These are phyloP conservation scores for Syncephalastrum contaminatum DNA, from an alignment of 371 early-diverging fungal species.

Conservation along the genomic window DNA sequence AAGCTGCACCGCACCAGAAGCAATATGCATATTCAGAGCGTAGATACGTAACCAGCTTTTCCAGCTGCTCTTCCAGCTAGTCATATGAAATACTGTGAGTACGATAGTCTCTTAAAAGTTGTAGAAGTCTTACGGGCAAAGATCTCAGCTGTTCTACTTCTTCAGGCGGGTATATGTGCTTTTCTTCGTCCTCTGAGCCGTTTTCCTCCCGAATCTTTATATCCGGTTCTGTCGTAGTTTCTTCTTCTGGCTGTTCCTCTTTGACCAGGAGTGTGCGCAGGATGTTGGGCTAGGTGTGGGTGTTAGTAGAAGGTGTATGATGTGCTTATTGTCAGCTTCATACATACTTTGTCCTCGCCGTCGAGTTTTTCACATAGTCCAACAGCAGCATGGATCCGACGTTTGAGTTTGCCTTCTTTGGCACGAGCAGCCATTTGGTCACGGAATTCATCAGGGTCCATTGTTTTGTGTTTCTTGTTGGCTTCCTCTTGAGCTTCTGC, in stretches of 20 bases:
- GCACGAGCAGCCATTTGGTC: slow-evolving; percentile 28
- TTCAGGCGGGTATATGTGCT: slow-evolving; percentile 26
- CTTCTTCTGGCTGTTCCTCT: slow-evolving; percentile 13
- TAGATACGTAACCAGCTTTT: slow-evolving; percentile 44
- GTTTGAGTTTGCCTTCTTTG: slow-evolving; percentile 25
- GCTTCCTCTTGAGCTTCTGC: slow-evolving; percentile 33
- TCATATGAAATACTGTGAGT: background rate
- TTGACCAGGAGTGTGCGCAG: slow-evolving; percentile 7
- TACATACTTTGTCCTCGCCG: background rate
- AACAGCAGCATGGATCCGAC: slow-evolving; percentile 35
- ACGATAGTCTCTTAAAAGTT: background rate
- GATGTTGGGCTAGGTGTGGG: slow-evolving; percentile 12
- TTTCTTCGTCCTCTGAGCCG: slow-evolving; percentile 12
- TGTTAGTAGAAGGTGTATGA: background rate
- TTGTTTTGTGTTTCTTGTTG: slow-evolving; percentile 22
- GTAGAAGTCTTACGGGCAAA: slow-evolving; percentile 16
- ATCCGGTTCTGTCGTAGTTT: slow-evolving; percentile 8
- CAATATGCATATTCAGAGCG: slow-evolving; percentile 58
- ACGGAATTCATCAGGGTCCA: slow-evolving; percentile 41
- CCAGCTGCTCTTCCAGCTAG: slow-evolving; percentile 39
- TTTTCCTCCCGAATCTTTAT: no score
- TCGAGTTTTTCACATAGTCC: slow-evolving; percentile 45
- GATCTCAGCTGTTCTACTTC: slow-evolving; percentile 25
- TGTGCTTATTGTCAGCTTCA: background rate
- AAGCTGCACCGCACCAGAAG: slow-evolving; percentile 66